Conservation (phyloP, 371 early-diverging fungal species). For the Blakeslea trispora region DNA sequence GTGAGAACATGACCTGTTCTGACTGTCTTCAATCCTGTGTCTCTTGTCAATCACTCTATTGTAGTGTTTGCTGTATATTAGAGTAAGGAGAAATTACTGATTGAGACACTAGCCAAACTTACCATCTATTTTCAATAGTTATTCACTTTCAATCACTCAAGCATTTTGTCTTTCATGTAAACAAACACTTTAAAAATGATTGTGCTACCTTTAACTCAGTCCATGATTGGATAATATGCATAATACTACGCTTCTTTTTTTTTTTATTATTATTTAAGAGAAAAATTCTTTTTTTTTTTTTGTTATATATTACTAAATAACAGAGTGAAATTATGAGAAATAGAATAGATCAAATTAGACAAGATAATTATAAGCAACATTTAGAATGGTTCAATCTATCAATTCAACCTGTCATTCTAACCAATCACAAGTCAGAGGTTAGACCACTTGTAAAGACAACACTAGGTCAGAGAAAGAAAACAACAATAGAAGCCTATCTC, state of each 20-base stretch:
- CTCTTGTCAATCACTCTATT: constrained; percentile 15
- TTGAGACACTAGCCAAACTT: too few relatives aligned
- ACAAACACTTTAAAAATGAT: not conserved
- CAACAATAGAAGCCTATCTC: too few relatives aligned
- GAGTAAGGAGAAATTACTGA: too few relatives aligned
- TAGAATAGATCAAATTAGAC: constrained; percentile 2
- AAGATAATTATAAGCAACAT: constrained; percentile 19
- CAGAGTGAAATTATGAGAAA: too few relatives aligned
- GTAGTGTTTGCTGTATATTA: constrained; percentile 18
- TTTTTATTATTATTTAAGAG: too few relatives aligned
- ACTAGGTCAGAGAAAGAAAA: too few relatives aligned
- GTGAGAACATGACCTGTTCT: constrained; percentile 15
- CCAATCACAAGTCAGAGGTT: not conserved
- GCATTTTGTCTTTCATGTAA: constrained; percentile 23
- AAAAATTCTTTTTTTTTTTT: too few relatives aligned
- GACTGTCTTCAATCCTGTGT: constrained; percentile 19
- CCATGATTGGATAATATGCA: too few relatives aligned
- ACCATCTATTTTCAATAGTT: constrained; percentile 14
- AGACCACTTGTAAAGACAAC: not conserved
- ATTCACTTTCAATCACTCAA: constrained; percentile 22
- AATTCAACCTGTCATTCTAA: constrained; percentile 12
- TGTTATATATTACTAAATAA: too few relatives aligned
- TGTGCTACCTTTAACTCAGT: too few relatives aligned
- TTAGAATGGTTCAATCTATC: constrained; percentile 23
- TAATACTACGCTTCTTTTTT: not conserved